Percentiles rank a stretch among this genome's conserved stretches.
Evolutionary conservation across 768 basidiomycete species (phyloP).

Genomic region (Roridomyces roridus): DNA sequence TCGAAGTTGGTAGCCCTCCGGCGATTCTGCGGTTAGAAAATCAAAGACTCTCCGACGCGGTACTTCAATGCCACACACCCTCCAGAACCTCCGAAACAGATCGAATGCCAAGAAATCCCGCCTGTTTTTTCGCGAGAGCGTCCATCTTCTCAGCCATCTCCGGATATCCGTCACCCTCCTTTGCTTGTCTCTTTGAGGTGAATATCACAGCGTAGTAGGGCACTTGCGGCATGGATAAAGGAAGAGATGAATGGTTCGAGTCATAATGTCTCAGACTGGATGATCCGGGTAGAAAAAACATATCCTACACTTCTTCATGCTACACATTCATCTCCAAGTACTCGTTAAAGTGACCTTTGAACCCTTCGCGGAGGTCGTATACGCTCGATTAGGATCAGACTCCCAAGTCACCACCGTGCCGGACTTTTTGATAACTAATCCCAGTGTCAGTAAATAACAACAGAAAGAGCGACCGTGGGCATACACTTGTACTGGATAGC

Average conservation of each 20-base stretch:
- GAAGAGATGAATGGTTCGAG: not conserved
- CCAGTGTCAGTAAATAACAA: not conserved
- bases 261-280: no score
- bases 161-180: conserved; percentile 13
- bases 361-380: conserved; percentile 11
- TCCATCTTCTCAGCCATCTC: conserved; percentile 16
- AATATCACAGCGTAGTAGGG: conserved; percentile 21
- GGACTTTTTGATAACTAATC: conserved; percentile 16
- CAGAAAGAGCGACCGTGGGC: not conserved
- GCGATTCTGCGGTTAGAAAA: no score
- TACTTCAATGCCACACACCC: no score
- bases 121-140: conserved; percentile 8
- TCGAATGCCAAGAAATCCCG: conserved; percentile 15
- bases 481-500: conserved; percentile 22
- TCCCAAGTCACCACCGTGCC: conserved; percentile 17
- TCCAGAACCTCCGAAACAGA: conserved; percentile 7
- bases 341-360: conserved; percentile 7
- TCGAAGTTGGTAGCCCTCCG: not conserved
- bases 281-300: no score
- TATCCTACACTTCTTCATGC: no score
- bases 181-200: conserved; percentile 8
- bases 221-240: not conserved
- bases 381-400: conserved; percentile 18
- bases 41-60: no score
- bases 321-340: conserved; percentile 4